These are phyloP conservation scores for Coemansia sp. DNA, from an alignment of 192 early-diverging fungal genomes.

Conservation along the genomic window DNA sequence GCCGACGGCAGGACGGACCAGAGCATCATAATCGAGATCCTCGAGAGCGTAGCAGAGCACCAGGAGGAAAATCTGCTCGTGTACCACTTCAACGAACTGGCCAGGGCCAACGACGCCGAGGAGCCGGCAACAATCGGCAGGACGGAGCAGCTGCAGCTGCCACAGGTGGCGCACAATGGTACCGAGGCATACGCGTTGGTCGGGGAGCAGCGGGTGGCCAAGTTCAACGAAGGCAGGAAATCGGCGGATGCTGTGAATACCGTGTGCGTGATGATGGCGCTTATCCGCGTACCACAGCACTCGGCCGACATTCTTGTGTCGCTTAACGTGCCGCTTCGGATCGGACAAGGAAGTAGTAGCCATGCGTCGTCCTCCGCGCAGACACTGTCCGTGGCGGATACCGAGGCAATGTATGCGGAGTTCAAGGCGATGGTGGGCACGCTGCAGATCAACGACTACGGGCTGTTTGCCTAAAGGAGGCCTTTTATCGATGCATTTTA, in stretches of 20 bases:
- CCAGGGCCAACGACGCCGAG: constrained; percentile 71
- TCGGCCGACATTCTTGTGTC: constrained; percentile 77
- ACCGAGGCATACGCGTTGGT: constrained; percentile 52
- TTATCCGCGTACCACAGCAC: constrained; percentile 68
- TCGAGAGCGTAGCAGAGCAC: constrained; percentile 66
- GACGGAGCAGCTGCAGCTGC: constrained; percentile 8
- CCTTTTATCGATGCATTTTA: too few relatives aligned
- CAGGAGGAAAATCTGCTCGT: constrained; percentile 53
- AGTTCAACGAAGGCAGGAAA: constrained; percentile 67
- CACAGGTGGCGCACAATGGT: neutral
- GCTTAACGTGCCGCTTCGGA: constrained; percentile 65
- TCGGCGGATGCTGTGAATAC: constrained; percentile 57
- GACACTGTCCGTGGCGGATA: too few relatives aligned
- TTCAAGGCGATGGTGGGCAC: constrained; percentile 17
- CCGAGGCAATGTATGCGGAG: neutral
- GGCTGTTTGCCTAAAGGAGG: constrained; percentile 14
- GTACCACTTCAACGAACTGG: constrained; percentile 80
- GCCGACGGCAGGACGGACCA: constrained; percentile 67
- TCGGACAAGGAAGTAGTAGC: constrained; percentile 46
- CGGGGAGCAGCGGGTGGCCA: constrained; percentile 72
- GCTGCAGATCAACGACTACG: constrained; percentile 25
- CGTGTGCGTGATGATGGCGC: constrained; percentile 68
- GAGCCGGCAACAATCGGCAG: constrained; percentile 35
- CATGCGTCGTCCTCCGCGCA: neutral
- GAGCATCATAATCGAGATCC: constrained; percentile 85